Evolutionary conservation across 192 early-diverging fungal species (phyloP).

Genomic region (Podila minutissima): DNA sequence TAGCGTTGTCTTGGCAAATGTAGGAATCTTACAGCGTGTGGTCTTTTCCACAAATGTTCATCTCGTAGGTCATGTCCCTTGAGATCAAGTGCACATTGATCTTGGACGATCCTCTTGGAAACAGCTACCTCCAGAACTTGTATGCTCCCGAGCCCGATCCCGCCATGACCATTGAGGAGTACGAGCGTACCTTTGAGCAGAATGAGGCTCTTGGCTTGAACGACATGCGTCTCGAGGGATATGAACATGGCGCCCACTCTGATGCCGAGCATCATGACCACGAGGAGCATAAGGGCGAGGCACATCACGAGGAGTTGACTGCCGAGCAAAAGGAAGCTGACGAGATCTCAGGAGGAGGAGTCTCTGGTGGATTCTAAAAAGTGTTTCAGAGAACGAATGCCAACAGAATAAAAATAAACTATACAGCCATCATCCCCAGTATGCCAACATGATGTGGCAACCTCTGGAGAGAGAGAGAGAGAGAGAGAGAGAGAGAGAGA

Average conservation of each 20-base stretch:
- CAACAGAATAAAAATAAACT: not conserved
- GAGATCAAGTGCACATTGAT: conserved; percentile 72
- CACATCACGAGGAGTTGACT: conserved; percentile 17
- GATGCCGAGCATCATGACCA: not conserved
- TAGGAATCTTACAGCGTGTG: not conserved
- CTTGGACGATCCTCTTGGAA: conserved; percentile 90
- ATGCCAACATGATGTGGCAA: no score
- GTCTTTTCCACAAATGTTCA: not conserved
- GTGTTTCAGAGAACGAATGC: not conserved
- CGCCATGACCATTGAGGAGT: conserved; percentile 89
- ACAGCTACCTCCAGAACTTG: conserved; percentile 92
- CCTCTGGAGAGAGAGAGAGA: no score
- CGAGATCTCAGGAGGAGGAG: conserved; percentile 38
- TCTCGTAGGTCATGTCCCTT: conserved; percentile 49
- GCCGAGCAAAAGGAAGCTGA: conserved; percentile 38
- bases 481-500: no score
- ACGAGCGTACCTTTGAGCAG: conserved; percentile 87
- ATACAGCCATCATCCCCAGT: no score
- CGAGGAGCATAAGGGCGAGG: conserved; percentile 8
- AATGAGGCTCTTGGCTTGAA: conserved; percentile 92
- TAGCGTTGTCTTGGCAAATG: not conserved
- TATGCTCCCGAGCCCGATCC: conserved; percentile 96
- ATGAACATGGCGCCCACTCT: conserved; percentile 51
- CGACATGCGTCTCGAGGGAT: conserved; percentile 83
- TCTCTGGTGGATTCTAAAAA: conserved; percentile 32